Evolutionary conservation across 305 asterid genomes (phyloP), one percentile per base, ranked within the genome.

Genomic region (Salvia sclarea): DNA sequence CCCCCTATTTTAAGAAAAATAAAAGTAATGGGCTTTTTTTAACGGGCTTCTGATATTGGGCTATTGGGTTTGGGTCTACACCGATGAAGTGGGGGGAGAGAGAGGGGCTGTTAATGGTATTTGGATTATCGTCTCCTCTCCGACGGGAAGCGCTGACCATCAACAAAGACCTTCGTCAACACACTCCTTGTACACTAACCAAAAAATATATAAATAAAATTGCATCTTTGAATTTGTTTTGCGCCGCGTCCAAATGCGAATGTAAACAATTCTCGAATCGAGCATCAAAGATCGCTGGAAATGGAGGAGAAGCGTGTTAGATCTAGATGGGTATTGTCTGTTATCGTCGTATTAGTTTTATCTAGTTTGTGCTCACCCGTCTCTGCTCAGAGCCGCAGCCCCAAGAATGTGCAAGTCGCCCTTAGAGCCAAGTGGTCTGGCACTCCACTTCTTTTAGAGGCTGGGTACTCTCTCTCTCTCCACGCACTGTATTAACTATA

Each of bases 391-490:
- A 80, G 68, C 73, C 91, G 88, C 55, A 77, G 81, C 43, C 96
- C 96, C 35, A 94, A 94, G 85, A 94, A 94, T 74, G 96, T 94
- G 76, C 97, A 91, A 83, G 96, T 91, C 61, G 95, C 96, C 64
- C 96, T 91, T 66, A 80, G 87, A 74, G 97, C 99, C 76, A 91
- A 91, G 87, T 94, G 99, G 99, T 52, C 97, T 52, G 97, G 96
- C 66, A 89, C 99, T 53, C 89, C 99, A 33, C 73, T 94, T 69
- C 93, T 94, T 73, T 49, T 91, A 21, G 99, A 91, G 83, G 99
- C 97, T 63, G 99, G 99, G 99, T 94, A 84, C 59, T 76, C 48
- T 31, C 67, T 75, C 72, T 24, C 68, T 71, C 48, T 56, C n/a
- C n/a, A 9, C 48, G n/a, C 24, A 2, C 17, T 30, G 11, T 33